These are phyloP conservation scores for Hypoxylon lenormandii DNA, from an alignment of 495 filamentous ascomycete genomes.

Conservation along the genomic window DNA sequence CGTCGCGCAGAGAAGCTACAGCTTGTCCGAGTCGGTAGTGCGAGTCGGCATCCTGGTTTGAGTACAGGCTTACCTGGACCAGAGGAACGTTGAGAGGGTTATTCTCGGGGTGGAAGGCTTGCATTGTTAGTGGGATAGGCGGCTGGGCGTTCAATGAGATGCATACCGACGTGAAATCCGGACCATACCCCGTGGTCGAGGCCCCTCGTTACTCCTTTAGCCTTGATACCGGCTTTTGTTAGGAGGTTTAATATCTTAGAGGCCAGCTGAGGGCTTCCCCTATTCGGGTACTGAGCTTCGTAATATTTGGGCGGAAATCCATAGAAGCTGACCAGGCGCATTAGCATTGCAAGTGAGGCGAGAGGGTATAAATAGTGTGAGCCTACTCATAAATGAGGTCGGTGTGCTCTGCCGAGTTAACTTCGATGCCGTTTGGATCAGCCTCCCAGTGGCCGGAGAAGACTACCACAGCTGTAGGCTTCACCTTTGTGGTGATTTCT, in stretches of 20 bases:
- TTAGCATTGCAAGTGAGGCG: slow-evolving; percentile 14
- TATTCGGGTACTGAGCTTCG: slow-evolving; percentile 75
- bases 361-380: slow-evolving; percentile 8
- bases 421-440: slow-evolving; percentile 67
- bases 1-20: slow-evolving; percentile 73
- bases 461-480: slow-evolving; percentile 83
- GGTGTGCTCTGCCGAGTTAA: slow-evolving; percentile 76
- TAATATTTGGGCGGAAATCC: slow-evolving; percentile 76
- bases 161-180: slow-evolving; percentile 69
- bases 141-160: slow-evolving; percentile 36
- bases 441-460: slow-evolving; percentile 91
- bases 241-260: slow-evolving; percentile 72
- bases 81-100: slow-evolving; percentile 83
- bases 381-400: slow-evolving; percentile 85
- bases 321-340: slow-evolving; percentile 69
- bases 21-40: slow-evolving; percentile 80
- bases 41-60: slow-evolving; percentile 73
- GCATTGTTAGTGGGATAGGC: slow-evolving; percentile 25
- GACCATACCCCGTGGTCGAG: slow-evolving; percentile 87
- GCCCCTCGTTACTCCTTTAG: slow-evolving; percentile 72
- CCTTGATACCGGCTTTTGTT: slow-evolving; percentile 70
- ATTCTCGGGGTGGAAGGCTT: slow-evolving; percentile 73
- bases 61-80: slow-evolving; percentile 82
- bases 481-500: slow-evolving; percentile 83
- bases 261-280: slow-evolving; percentile 74